These are phyloP conservation scores for Ceratocystis destructans DNA, from an alignment of 2,329 filamentous ascomycete species.

Conservation along the genomic window DNA sequence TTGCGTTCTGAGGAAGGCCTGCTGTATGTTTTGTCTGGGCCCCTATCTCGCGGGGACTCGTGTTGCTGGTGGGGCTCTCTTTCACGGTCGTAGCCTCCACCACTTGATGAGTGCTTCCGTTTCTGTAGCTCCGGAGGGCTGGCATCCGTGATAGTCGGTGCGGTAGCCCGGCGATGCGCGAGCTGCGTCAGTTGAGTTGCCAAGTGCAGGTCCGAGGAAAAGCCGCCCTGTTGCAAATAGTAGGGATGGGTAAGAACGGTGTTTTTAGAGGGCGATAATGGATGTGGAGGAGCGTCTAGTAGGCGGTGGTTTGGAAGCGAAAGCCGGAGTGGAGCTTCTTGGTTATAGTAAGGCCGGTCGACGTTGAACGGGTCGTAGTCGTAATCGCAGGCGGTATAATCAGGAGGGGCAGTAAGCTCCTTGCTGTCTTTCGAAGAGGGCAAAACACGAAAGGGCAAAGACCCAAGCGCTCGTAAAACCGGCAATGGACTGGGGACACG, in stretches of 20 bases:
- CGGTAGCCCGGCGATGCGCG: constrained; percentile 11
- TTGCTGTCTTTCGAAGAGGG: neutral
- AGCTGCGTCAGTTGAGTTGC: constrained; percentile 17
- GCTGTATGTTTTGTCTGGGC: neutral
- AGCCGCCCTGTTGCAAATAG: constrained; percentile 15
- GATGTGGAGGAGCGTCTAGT: neutral
- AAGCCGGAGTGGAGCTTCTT: neutral
- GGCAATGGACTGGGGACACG: constrained; percentile 17
- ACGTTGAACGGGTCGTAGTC: constrained; percentile 13
- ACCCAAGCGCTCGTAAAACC: constrained; percentile 16
- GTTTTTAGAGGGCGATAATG: constrained; percentile 7
- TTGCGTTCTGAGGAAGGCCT: neutral
- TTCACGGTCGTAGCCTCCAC: neutral
- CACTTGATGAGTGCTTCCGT: constrained; percentile 5
- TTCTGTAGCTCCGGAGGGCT: constrained; percentile 7
- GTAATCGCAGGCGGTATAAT: constrained; percentile 6
- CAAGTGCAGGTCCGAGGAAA: constrained; percentile 18
- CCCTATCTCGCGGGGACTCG: neutral
- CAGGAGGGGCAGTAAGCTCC: neutral
- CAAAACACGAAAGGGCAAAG: constrained; percentile 9
- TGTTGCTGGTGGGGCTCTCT: neutral
- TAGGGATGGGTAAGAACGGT: constrained; percentile 14
- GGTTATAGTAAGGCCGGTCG: constrained; percentile 4
- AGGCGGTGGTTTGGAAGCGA: neutral
- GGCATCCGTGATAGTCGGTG: constrained; percentile 16